Base-by-base conservation (phyloP, 306 rosid genomes). In the Sechiopsis laciniata region DNA sequence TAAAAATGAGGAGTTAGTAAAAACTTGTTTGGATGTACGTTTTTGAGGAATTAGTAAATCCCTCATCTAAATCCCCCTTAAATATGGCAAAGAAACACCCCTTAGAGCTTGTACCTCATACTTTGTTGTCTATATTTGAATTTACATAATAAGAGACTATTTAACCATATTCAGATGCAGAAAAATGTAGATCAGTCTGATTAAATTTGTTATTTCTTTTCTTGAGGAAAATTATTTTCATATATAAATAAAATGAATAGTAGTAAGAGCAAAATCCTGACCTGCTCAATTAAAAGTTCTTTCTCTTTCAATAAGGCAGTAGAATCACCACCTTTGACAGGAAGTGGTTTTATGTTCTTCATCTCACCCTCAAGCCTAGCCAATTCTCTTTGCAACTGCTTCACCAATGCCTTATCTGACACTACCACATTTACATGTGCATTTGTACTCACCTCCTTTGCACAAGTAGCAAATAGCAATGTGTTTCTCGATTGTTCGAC, bases 401-500 rank as follows among this genome's bases (percentile, higher is more conserved):
- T 88, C 54, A 93, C 97, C 89, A 90, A 76, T 56, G 85, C 84
- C 82, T 93, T 93, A 82, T 93, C 98, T 45, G 98, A 86, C 80
- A 78, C 76, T 58, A 93, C 78, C 64, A 87, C 81, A 71, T 90
- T 93, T 75, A 93, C 94, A 71, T 79, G 82, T 77, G 98, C 97
- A 85, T 93, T 87, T 20, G 96, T 93, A 70, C 88, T 71, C 78
- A 93, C 98, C 82, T 87, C 88, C 71, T 90, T 88, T 19, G 98
- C 98, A 58, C 96, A 85, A 67, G 85, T 84, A 72, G 98, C 98
- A 70, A 93, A 93, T 69, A 88, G 78, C 50, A 93, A 82, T 40
- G 98, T 86, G 80, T 90, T 93, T 79, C 86, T 90, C 50, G 98
- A 88, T 83, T 93, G 98, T 82, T 90, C 96, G 63, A 83, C 82